Evolutionary conservation across 2,329 filamentous ascomycete species (phyloP).

Genomic region (Neurospora crassa): DNA sequence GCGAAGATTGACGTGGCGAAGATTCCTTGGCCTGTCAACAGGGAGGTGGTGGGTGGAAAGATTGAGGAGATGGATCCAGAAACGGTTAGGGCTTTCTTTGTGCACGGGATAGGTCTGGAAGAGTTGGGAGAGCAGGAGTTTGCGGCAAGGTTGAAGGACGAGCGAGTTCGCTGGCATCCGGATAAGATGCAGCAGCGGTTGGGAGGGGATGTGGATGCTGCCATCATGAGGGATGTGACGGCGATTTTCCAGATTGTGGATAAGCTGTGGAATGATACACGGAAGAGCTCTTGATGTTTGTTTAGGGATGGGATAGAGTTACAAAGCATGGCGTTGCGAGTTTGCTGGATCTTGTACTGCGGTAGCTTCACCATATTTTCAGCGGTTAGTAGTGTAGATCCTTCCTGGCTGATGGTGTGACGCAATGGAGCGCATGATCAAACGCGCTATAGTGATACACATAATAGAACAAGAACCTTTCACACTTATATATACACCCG

Average conservation of each 20-base stretch:
- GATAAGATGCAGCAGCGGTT: slow-evolving; percentile 94
- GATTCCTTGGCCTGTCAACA: slow-evolving; percentile 65
- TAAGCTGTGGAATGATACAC: slow-evolving; percentile 60
- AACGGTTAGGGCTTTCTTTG: slow-evolving; percentile 61
- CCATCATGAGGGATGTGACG: slow-evolving; percentile 70
- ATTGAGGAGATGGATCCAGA: slow-evolving; percentile 46
- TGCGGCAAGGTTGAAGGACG: slow-evolving; percentile 56
- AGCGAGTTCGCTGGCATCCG: slow-evolving; percentile 91
- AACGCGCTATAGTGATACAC: not conserved
- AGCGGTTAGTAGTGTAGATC: not conserved
- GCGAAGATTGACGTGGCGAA: slow-evolving; percentile 15
- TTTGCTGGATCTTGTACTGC: not conserved
- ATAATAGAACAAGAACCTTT: not conserved
- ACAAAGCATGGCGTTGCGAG: not conserved
- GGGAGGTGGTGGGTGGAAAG: slow-evolving; percentile 30
- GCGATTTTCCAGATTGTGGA: slow-evolving; percentile 89
- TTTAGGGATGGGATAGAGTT: not conserved
- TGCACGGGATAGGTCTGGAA: slow-evolving; percentile 34
- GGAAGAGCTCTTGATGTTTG: slow-evolving; percentile 18
- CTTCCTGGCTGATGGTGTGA: not conserved
- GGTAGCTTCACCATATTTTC: not conserved
- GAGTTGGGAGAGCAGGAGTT: slow-evolving; percentile 36
- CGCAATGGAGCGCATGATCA: not conserved
- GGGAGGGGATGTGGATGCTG: slow-evolving; percentile 60
- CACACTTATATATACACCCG: too few species aligned